These are phyloP conservation scores for Quercus tomentella DNA, from an alignment of 331 rosid genomes.

Conservation along the genomic window DNA sequence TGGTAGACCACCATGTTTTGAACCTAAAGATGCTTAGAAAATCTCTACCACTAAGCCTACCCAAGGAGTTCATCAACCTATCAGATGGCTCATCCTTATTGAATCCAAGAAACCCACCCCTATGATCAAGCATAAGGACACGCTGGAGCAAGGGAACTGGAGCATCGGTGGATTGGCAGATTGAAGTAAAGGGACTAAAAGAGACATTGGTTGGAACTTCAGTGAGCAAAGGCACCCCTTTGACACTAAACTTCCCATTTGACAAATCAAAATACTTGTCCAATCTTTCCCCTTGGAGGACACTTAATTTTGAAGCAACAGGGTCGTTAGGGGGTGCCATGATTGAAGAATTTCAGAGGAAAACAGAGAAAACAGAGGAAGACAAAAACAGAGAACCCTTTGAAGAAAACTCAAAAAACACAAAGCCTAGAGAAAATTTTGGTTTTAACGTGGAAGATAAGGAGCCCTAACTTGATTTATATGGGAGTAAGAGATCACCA, in stretches of 20 bases:
- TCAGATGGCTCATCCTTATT: conserved; percentile 40
- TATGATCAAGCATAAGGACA: conserved; percentile 43
- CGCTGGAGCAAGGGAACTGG: conserved; percentile 53
- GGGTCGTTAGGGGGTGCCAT: conserved; percentile 62
- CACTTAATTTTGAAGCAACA: background rate
- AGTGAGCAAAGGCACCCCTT: conserved; percentile 51
- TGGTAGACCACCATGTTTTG: conserved; percentile 98
- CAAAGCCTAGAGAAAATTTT: background rate
- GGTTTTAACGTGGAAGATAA: conserved; percentile 8
- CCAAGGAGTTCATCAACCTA: conserved; percentile 57
- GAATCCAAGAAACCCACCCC: conserved; percentile 83
- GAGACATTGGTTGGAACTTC: conserved; percentile 77
- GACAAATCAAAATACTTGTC: conserved; percentile 41
- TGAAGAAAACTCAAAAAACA: background rate
- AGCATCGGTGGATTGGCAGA: conserved; percentile 38
- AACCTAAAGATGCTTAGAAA: conserved; percentile 75
- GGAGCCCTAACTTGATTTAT: background rate
- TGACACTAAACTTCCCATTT: conserved; percentile 42
- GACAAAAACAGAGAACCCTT: background rate
- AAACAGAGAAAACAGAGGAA: background rate
- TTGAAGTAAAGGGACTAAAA: conserved; percentile 46
- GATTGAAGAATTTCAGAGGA: background rate
- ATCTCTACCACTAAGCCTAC: conserved; percentile 47
- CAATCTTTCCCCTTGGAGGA: conserved; percentile 10
- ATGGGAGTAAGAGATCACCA: background rate